phyloP scores from a whole-genome alignment of 2,329 filamentous ascomycete genomes.

The Rhynchosporium agropyri region DNA sequence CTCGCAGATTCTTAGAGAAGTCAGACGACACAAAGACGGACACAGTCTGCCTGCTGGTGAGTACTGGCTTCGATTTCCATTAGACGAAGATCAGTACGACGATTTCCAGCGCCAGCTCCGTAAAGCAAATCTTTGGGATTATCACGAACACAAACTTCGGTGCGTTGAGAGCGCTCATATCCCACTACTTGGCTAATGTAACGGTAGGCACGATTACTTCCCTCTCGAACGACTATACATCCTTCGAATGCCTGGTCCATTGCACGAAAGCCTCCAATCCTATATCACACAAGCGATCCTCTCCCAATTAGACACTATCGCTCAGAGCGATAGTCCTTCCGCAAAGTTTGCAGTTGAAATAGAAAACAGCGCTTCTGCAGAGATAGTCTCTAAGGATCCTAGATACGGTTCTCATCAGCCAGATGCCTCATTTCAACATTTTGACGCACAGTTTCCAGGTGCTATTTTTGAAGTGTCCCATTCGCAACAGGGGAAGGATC shows the following conservation, averaged over 20 bases:
- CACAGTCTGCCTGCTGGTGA: conserved; percentile 16
- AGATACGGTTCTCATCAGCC: neutral
- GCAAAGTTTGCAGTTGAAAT: conserved; percentile 29
- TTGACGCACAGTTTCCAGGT: too few relatives aligned
- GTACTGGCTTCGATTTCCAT: conserved; percentile 23
- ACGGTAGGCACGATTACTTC: conserved; percentile 33
- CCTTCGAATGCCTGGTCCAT: conserved; percentile 32
- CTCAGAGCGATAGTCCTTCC: conserved; percentile 20
- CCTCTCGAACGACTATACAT: conserved; percentile 23
- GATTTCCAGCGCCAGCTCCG: conserved; percentile 24
- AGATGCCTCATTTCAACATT: too few relatives aligned
- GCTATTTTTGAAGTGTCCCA: too few relatives aligned
- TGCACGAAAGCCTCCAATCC: conserved; percentile 29
- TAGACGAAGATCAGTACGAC: conserved; percentile 22
- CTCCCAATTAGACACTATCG: conserved; percentile 22
- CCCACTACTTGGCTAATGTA: conserved; percentile 21
- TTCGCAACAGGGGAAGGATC: neutral
- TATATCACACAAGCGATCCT: conserved; percentile 26
- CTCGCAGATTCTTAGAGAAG: conserved; percentile 24
- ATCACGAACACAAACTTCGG: conserved; percentile 28
- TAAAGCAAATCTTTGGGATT: conserved; percentile 25
- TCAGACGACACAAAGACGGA: conserved; percentile 25
- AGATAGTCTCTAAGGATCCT: conserved; percentile 26
- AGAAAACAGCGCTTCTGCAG: conserved; percentile 27
- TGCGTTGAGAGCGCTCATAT: conserved; percentile 21